Evolutionary conservation across 148 eudicot genomes (phyloP), one percentile per base, ranked within the genome.

Genomic region (Pouteria glomerata): DNA sequence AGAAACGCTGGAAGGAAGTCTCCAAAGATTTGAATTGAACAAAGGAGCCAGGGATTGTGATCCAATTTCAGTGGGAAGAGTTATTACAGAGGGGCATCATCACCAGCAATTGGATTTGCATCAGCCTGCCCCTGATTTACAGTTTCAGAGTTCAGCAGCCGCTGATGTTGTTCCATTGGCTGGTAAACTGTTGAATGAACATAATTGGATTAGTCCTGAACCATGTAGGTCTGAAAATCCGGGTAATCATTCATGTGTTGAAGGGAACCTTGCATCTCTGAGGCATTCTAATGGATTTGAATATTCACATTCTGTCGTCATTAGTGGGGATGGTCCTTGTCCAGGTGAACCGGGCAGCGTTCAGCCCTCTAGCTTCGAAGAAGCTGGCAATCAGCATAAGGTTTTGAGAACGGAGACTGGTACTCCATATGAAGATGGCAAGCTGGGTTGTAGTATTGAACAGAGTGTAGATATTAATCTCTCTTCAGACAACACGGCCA

Each of bases 211-310:
- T 62, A 51, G 39, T 68, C 39, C 58, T 39, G 78, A 76, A 45
- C 67, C 70, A 65, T 69, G 53, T 6, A 42, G 37, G 11, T 35
- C 53, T 50, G 57, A 74, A 47, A 69, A 71, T 77, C 37, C 69
- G 34, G 75, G 44, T 56, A 73, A 83, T 67, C 51, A 47, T 64
- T 50, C 71, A 3, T 65, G 58, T 42, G 60, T 30, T 52, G 69
- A 27, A 56, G 76, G 77, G 68, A 70, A 62, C 27, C 3, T 52
- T 44, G 76, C 42, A 66, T 71, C 75, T 41, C 35, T 48, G n/a
- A 71, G 68, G 64, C 80, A 65, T 45, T 74, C 85, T 37, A 82
- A 82, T 81, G 89, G 86, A 64, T 72, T 74, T 66, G 63, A 57
- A 47, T 19, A 56, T 71, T 19, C 37, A 21, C 74, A 79, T 31